Evolutionary conservation across 179 eudicot genomes (phyloP), one percentile per base, ranked within the genome.

Genomic region (Drosera spatulata): DNA sequence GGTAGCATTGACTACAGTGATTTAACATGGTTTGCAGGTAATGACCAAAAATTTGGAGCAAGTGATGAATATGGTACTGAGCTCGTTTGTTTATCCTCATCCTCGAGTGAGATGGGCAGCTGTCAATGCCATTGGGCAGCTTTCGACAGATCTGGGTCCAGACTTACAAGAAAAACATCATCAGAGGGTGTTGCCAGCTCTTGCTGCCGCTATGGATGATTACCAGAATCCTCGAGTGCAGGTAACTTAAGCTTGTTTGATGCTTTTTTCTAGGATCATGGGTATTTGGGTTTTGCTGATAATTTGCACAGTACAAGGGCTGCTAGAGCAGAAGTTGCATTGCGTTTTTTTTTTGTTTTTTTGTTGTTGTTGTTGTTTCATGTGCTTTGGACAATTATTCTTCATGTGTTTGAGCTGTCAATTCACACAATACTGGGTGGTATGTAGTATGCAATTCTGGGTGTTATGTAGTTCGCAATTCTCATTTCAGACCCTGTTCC

Each of bases 41-140:
- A 88, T 93, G 99, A 59, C 75, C 38, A 93, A 82, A 66, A 89
- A 81, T 68, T 70, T 93, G 81, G 96, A 88, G 69, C 90, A 84
- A 78, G 83, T 91, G 22, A 83, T 91, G 66, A 76, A 64, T 51
- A 91, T 91, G 98, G 87, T 91, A 7, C 67, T 91, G 78, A 81
- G 60, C 62, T 93, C 96, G 6, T 88, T 88, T 61, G 86, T 86
- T 73, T 90, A 88, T 75, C 96, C 93, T 52, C 96, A 91, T 62
- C 87, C 98, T 22, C 83, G 98, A n/a, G 98, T 82, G 41, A 73
- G 96, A 41, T 91, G 98, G 98, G 96, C 98, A 8, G 96, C 98
- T 61, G 88, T 91, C 70, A 91, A 91, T 78, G 98, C 96, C 13
- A 78, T 91, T 69, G 98, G 98, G 40, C 98, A 91, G 69, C 67